phyloP scores from a whole-genome alignment of 2,329 filamentous ascomycete species.

The Hypocrella siamensis region DNA sequence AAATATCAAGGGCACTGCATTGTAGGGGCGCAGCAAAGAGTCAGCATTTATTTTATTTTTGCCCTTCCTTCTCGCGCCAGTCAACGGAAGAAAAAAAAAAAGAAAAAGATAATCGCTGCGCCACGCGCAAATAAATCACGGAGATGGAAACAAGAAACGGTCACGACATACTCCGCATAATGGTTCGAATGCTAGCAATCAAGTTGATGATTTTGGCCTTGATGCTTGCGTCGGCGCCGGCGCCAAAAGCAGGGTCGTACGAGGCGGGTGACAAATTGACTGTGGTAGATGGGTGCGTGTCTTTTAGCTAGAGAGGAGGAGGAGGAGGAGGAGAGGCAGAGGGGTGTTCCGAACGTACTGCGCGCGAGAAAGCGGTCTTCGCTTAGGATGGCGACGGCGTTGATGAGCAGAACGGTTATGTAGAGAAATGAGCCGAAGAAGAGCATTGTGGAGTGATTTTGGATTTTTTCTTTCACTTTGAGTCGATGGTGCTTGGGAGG shows the following conservation, averaged over 20 bases:
- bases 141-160: background rate
- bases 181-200: slow-evolving; percentile 75
- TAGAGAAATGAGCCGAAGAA: slow-evolving; percentile 62
- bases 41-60: background rate
- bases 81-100: background rate
- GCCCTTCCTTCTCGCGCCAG: background rate
- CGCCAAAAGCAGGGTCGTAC: slow-evolving; percentile 65
- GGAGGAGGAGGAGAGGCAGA: slow-evolving; percentile 4
- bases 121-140: no score
- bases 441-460: slow-evolving; percentile 36
- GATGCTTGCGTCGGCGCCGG: slow-evolving; percentile 56
- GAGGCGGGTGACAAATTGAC: slow-evolving; percentile 62
- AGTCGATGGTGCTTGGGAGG: no score
- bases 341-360: slow-evolving; percentile 22
- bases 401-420: slow-evolving; percentile 71
- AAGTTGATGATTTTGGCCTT: slow-evolving; percentile 80
- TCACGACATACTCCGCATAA: slow-evolving; percentile 62
- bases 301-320: background rate
- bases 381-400: slow-evolving; percentile 83
- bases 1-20: slow-evolving; percentile 66
- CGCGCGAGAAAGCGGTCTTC: slow-evolving; percentile 82
- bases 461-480: no score
- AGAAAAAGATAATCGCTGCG: background rate
- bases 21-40: background rate
- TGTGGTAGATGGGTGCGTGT: slow-evolving; percentile 5